Evolutionary conservation across 2,329 filamentous ascomycete genomes (phyloP), one percentile per base, ranked within the genome.

Genomic region (Nakataea oryzae): DNA sequence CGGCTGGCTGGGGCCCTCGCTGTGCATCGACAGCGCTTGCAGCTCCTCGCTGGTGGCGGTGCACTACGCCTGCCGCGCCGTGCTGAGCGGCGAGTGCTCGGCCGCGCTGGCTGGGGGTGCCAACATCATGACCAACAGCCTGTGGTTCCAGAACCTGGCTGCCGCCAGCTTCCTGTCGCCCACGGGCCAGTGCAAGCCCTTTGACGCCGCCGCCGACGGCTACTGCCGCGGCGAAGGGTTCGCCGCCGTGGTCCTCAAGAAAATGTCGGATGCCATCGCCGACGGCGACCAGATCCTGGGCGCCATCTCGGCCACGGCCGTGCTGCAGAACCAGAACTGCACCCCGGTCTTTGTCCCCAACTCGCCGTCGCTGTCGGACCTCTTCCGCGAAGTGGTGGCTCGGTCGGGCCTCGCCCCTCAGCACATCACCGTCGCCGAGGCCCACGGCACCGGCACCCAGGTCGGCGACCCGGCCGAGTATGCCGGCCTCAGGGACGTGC

Each of bases 161-260:
- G 65, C 32, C 3, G 78, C 72, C 2, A 68, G 69, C 4, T 72
- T 74, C 34, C 65, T 71, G 1, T 70, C 68, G 54, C 64, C 66
- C 4, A 70, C 70, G 0, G 73, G 73, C 0, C 66, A 68, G 58
- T 74, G 70, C 61, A 72, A 71, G 63, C 66, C 72, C 1, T 74
- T 74, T 58, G 71, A 72, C 29, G 63, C 62, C 0, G 26, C 47
- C 1, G 70, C 67, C 11, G 74, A 81, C 63, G 82, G 82, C 0
- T 85, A 83, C 64, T 80, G 75, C 6, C 73, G 81, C 5, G 81
- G 75, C 1, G 82, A 85, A 58, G 81, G 76, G 0, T 67, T 75
- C 7, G 77, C 67, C 0, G 67, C 70, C 0, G 68, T 85, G 0
- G 66, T 81, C 1, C 65, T 85, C 0, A 84, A 84, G 70, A 72